phyloP scores from a whole-genome alignment of 371 early-diverging fungal genomes.

The Lichtheimia ornata region DNA sequence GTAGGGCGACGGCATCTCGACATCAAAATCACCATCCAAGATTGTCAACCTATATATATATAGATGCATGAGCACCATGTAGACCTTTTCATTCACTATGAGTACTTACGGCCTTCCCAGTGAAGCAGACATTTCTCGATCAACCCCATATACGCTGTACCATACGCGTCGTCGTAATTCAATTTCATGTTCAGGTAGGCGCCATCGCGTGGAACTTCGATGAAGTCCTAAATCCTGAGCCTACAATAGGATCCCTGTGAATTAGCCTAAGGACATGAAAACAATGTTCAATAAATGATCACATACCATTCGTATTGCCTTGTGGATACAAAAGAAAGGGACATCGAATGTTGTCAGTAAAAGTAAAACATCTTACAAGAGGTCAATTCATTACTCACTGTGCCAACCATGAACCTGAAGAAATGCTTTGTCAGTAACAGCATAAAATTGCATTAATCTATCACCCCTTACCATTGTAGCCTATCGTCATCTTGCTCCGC shows the following conservation, averaged over 20 bases:
- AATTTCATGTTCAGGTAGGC: slow-evolving; percentile 37
- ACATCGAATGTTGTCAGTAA: background rate
- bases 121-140: slow-evolving; percentile 39
- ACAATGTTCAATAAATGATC: background rate
- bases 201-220: slow-evolving; percentile 38
- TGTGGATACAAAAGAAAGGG: background rate
- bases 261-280: background rate
- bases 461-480: slow-evolving; percentile 26
- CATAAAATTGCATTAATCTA: background rate
- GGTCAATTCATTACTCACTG: slow-evolving; percentile 4
- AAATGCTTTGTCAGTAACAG: background rate
- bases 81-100: background rate
- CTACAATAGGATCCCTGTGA: background rate
- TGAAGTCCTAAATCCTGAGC: slow-evolving; percentile 29
- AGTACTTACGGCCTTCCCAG: slow-evolving; percentile 20
- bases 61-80: background rate
- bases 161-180: slow-evolving; percentile 45
- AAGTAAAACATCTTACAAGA: background rate
- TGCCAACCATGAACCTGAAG: slow-evolving; percentile 12
- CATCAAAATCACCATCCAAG: slow-evolving; percentile 42
- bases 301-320: slow-evolving; percentile 33
- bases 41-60: slow-evolving; percentile 12
- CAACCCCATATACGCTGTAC: slow-evolving; percentile 39
- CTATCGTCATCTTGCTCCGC: slow-evolving; percentile 31
- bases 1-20: slow-evolving; percentile 33